Conservation (phyloP, 176 grass and related monocot genomes). For the Lolium rigidum region DNA sequence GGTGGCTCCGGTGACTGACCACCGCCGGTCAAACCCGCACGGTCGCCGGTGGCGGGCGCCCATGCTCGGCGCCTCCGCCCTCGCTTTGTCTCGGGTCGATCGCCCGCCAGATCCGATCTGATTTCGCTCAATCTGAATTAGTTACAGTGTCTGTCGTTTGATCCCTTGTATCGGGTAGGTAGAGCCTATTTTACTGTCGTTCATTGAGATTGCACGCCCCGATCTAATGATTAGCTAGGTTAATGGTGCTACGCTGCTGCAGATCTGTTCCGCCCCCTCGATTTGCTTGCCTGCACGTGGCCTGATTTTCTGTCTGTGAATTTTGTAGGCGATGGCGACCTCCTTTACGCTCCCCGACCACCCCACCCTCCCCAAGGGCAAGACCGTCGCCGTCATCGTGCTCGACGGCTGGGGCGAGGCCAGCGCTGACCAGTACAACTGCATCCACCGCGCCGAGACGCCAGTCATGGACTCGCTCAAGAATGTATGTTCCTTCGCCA, state of each 20-base stretch:
- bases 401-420: constrained; percentile 95
- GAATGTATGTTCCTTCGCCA: constrained; percentile 45
- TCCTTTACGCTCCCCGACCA: constrained; percentile 77
- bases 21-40: no score
- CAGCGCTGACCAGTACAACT: constrained; percentile 82
- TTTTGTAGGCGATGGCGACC: constrained; percentile 64
- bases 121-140: constrained; percentile 15
- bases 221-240: constrained; percentile 14
- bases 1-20: constrained; percentile 20
- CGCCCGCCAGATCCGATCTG: constrained; percentile 14
- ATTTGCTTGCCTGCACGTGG: constrained; percentile 10
- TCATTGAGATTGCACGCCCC: neutral
- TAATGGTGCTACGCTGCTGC: neutral
- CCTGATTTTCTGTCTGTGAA: neutral
- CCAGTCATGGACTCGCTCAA: constrained; percentile 96
- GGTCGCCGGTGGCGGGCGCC: no score
- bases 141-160: neutral
- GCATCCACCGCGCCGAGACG: constrained; percentile 89
- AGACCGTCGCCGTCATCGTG: constrained; percentile 81
- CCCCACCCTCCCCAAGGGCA: constrained; percentile 83
- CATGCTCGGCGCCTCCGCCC: constrained; percentile 48
- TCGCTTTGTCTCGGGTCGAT: neutral
- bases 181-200: neutral
- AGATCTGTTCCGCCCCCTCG: constrained; percentile 32
- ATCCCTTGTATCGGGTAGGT: neutral